Conservation (phyloP, 177 flowering plant species). For the Telopea speciosissima region DNA sequence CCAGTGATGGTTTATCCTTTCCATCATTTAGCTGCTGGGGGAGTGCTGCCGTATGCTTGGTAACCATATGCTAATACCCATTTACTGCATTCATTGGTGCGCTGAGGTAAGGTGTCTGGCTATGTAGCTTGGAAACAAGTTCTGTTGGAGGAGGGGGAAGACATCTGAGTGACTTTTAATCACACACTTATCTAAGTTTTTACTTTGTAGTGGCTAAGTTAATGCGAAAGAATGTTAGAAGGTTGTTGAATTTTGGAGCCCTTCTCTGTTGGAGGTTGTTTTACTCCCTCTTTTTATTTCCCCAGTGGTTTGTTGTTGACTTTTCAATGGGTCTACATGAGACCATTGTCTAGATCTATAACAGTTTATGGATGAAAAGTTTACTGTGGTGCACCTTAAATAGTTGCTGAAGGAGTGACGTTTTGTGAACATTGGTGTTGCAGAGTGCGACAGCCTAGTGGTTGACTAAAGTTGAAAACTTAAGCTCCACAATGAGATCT, state of each 20-base stretch:
- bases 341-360: not conserved
- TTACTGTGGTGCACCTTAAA: not conserved
- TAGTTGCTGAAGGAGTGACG: not conserved
- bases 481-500: not conserved
- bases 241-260: not conserved
- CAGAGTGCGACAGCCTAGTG: not conserved
- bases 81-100: no score
- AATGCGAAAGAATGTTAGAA: not conserved
- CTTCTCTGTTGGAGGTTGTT: no score
- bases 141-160: constrained; percentile 2
- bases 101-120: no score
- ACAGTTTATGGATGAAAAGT: not conserved
- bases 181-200: not conserved
- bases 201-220: not conserved
- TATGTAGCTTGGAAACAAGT: not conserved
- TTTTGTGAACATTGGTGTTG: not conserved
- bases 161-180: not conserved
- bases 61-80: no score
- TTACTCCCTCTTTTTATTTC: not conserved
- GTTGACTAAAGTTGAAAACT: not conserved
- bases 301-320: not conserved
- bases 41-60: not conserved
- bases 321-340: not conserved
- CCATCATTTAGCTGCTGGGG: not conserved
- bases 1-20: constrained; percentile 25